Base-by-base conservation (phyloP, 163 green algal genomes). In the Volvox carteri region DNA sequence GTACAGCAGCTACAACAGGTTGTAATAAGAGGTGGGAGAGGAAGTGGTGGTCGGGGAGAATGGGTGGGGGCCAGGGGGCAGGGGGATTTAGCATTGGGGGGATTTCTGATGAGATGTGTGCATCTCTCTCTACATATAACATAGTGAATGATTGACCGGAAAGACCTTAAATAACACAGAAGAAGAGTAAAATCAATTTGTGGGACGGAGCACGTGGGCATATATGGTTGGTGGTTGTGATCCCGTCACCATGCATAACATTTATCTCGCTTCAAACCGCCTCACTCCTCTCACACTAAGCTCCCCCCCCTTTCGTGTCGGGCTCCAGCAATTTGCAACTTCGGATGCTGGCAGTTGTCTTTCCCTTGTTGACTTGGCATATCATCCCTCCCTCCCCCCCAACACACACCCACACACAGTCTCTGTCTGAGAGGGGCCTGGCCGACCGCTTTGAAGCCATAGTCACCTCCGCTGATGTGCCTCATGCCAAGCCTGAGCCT, bases 401-500 rank as follows among this genome's bases (percentile, higher is more conserved):
- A 0, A 44, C 39, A 46, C 56, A 1, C 77, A 30, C 54, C 9
- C 19, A n/a, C 25, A 30, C 62, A 2, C 80, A 88, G 83, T 88
- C 83, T 2, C 67, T 88, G 50, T 67, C 23, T 9, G 83, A 81
- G 25, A 67, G 83, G 19, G 83, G 83, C 12, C 50, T 88, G 48
- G 83, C 83, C 9, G 68, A 74, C 68, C 83, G 83, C 50, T 81
- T 88, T 48, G 48, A 88, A 0, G 83, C 83, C 16, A 67, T 88
- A 0, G 83, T 88, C 48, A 88, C 83, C 50, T 83, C 68, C 18
- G 83, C 68, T 12, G 84, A 89, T 58, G 84, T 89, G 72, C 72
- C 19, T 4, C 54, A 78, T 72, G 42, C 54, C 50, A 89, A 89
- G 72, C 84, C 84, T 25, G 68, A 70, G 52, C 84, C 84, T 28